Base-by-base conservation (phyloP, 2,329 filamentous ascomycete genomes). In the Nemania serpens region DNA sequence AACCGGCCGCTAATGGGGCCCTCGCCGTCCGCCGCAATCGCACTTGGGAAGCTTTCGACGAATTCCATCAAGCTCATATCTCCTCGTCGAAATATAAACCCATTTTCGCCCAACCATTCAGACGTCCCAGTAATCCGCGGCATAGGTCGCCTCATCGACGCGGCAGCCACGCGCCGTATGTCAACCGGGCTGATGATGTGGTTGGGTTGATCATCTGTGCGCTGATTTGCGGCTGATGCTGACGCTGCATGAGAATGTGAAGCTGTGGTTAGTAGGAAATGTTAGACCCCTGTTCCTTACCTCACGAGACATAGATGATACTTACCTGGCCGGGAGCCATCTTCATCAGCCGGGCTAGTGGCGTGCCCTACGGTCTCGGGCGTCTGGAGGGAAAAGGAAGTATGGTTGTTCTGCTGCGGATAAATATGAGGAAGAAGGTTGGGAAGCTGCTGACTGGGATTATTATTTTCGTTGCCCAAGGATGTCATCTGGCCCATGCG, bases 1-100 rank as follows among this genome's bases (percentile, higher is more conserved):
- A 83, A 56, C 66, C 84, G 82, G 11, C 76, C 74, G 15, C 79
- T 75, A 17, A 79, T 54, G 9, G 74, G 69, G 17, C 69, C 69
- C 12, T 79, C 78, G 2, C 47, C 47, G 41, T 62, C 55, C 11
- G 62, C 55, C 11, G 62, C 12, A 18, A 58, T 48, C 13, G 43
- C 37, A 2, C 36, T 49, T 9, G 50, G 57, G 39, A 58, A 54
- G 45, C n/a, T 51, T 11, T 64, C 61, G 22, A 56, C 43, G 50
- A 55, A 64, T 12, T 66, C 63, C 58, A 64, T 18, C 45, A 64
- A 33, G 37, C 37, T 51, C 39, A 62, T 37, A 42, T 62, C 55
- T 33, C 45, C 56, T 45, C 60, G 41, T 55, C 59, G 55, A 20
- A 59, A 17, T 7, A 50, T 2, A 37, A 53, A 37, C 10, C 47